Conservation (phyloP, 345 rosid species). For the Salix caprea region DNA sequence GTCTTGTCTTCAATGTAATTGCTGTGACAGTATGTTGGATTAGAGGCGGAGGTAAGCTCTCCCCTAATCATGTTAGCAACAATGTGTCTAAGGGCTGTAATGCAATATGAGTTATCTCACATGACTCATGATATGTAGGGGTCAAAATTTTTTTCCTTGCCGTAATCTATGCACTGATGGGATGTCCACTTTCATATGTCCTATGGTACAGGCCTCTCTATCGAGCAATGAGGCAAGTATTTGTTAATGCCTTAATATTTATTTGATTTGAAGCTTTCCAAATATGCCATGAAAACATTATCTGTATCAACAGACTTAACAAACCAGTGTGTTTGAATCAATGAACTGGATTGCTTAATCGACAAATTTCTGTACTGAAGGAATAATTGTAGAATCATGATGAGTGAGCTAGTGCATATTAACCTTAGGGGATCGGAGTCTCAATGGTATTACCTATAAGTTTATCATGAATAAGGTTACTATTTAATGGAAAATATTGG, state of each 20-base stretch:
- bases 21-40: constrained; percentile 88
- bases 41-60: constrained; percentile 80
- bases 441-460: neutral
- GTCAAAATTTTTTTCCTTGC: constrained; percentile 92
- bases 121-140: constrained; percentile 40
- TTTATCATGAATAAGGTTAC: neutral
- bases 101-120: constrained; percentile 18
- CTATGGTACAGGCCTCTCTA: constrained; percentile 98
- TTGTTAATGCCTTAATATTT: neutral
- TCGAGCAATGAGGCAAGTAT: constrained; percentile 82
- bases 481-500: neutral
- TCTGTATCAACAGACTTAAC: neutral
- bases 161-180: constrained; percentile 69
- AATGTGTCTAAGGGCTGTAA: constrained; percentile 7
- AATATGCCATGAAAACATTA: neutral
- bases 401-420: neutral
- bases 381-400: neutral
- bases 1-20: constrained; percentile 75
- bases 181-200: constrained; percentile 84
- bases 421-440: neutral
- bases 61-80: neutral
- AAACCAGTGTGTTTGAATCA: neutral
- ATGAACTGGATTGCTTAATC: neutral
- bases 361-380: neutral
- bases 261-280: neutral